phyloP scores from a whole-genome alignment of 768 basidiomycete species.

The Mycena vitilis region DNA sequence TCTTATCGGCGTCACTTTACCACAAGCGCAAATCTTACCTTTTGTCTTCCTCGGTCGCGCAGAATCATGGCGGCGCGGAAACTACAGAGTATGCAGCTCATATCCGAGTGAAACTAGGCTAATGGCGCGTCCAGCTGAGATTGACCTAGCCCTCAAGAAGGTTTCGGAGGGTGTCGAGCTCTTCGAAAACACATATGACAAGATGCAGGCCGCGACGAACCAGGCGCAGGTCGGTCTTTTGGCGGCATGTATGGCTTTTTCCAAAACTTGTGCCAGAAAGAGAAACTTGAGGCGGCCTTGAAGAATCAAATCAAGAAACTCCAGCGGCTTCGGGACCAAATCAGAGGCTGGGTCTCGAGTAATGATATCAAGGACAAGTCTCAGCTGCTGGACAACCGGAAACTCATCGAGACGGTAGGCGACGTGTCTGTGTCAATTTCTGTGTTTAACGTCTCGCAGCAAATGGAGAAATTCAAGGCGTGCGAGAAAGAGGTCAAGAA shows the following conservation, averaged over 20 bases:
- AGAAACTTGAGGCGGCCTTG: conserved; percentile 32
- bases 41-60: conserved; percentile 2
- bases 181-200: conserved; percentile 96
- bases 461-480: conserved; percentile 99
- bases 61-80: conserved; percentile 87
- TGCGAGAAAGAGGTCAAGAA: conserved; percentile 99
- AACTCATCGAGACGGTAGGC: conserved; percentile 95
- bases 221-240: conserved; percentile 50
- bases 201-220: conserved; percentile 96
- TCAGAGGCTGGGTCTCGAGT: conserved; percentile 97
- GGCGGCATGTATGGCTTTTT: not conserved
- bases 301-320: conserved; percentile 96
- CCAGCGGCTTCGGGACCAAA: conserved; percentile 97
- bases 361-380: conserved; percentile 99
- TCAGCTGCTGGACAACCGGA: conserved; percentile 89
- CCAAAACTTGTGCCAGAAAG: conserved; percentile 22
- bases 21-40: not conserved
- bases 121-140: conserved; percentile 67
- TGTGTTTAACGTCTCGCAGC: conserved; percentile 59
- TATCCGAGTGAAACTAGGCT: not conserved
- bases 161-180: conserved; percentile 95
- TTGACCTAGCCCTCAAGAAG: conserved; percentile 98
- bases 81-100: conserved; percentile 74
- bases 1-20: not conserved
- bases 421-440: not conserved